These are phyloP conservation scores for Penicillium oxalicum DNA, from an alignment of 2,329 filamentous ascomycete species.

Conservation along the genomic window DNA sequence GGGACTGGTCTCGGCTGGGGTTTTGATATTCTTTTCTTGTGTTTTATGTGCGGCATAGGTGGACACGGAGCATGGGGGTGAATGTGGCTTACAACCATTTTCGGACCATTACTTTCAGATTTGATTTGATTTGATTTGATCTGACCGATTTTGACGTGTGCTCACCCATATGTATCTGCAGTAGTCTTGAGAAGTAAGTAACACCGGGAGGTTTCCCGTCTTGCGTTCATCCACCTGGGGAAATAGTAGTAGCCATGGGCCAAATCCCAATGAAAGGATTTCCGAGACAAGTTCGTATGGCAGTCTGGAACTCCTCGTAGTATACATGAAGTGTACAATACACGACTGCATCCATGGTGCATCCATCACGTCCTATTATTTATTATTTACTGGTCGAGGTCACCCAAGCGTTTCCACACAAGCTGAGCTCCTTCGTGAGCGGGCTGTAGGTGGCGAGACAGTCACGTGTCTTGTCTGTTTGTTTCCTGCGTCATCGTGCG, in stretches of 20 bases:
- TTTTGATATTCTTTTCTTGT: not conserved
- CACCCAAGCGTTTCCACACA: not conserved
- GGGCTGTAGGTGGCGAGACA: conserved; percentile 1
- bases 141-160: conserved; percentile 4
- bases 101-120: conserved; percentile 5
- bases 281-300: too few relatives aligned
- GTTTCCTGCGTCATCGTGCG: conserved; percentile 11
- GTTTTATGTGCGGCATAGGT: conserved; percentile 18
- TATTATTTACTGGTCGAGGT: too few relatives aligned
- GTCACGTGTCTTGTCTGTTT: conserved; percentile 12
- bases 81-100: conserved; percentile 10
- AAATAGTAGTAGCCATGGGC: too few relatives aligned
- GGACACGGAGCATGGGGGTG: conserved; percentile 22
- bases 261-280: too few relatives aligned
- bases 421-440: not conserved
- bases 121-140: conserved; percentile 10
- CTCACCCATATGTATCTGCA: not conserved
- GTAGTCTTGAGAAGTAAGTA: too few relatives aligned
- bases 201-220: too few relatives aligned
- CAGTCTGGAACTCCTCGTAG: too few relatives aligned
- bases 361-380: too few relatives aligned
- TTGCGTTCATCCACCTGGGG: too few relatives aligned
- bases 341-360: too few relatives aligned
- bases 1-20: conserved; percentile 13
- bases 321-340: too few relatives aligned